Evolutionary conservation across 2,329 filamentous ascomycete species (phyloP), one percentile per base, ranked within the genome.

Genomic region (Aspergillus phoenicis): DNA sequence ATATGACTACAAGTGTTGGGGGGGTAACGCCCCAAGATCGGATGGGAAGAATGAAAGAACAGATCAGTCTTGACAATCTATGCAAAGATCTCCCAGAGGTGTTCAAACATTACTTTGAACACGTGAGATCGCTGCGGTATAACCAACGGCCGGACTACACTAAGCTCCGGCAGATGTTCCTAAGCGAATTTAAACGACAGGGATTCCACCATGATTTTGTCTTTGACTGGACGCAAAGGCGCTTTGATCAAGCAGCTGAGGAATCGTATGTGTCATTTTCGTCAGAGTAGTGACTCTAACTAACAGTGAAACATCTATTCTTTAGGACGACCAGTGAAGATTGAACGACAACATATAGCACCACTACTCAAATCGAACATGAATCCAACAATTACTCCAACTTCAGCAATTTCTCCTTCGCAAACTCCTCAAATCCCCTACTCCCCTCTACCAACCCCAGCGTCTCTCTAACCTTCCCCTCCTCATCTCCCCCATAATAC

Each of bases 361-460:
- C 55, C 28, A 22, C 55, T n/a, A 36, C 49, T 57, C 20, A 60
- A 11, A 36, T 30, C 33, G 2, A 38, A 30, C 15, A 5, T 11
- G 28, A 43, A 43, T 0, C 6, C 0, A 22, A 8, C 39, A 2
- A 20, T 11, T 10, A 24, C 15, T 28, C 5, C 24, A 22, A 48
- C 5, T 8, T 3, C 6, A 15, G 30, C 15, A 64, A 20, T 49
- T 65, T 33, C 26, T 36, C 59, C 60, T 57, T 30, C 15, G 62
- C 61, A 57, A 65, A 79, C 69, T 78, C 75, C 58, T 77, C 75
- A 45, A 80, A 70, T 11, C 68, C 74, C n/a, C 71, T 70, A 48
- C 77, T 54, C 22, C 70, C 73, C n/a, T 66, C 52, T 10, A 68
- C 73, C 59, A 69, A 62, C 20, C 63, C 51, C 22, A 61, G 64